Evolutionary conservation across 352 stramenopile species (phyloP).

Genomic region (Hyaloperonospora brassicae): DNA sequence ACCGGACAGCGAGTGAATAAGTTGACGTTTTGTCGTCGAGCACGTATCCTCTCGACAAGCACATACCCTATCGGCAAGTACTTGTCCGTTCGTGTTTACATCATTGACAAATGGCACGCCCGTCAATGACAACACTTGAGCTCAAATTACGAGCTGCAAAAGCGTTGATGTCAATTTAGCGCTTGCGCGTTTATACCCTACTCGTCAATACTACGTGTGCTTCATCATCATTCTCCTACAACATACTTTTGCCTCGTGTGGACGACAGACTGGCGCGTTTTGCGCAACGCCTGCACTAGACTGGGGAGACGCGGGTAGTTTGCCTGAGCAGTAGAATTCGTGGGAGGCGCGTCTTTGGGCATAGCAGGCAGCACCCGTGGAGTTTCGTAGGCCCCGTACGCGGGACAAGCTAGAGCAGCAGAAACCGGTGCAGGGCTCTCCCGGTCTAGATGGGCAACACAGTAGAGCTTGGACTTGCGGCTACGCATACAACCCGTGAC

Average conservation of each 20-base stretch:
- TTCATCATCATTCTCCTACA: background rate
- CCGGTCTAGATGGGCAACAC: conserved; percentile 46
- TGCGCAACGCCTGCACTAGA: conserved; percentile 36
- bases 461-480: conserved; percentile 58
- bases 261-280: conserved; percentile 26
- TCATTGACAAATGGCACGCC: too few relatives aligned
- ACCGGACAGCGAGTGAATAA: too few relatives aligned
- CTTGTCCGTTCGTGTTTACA: too few relatives aligned
- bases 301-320: conserved; percentile 30
- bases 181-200: too few relatives aligned
- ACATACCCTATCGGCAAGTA: too few relatives aligned
- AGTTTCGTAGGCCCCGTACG: conserved; percentile 13
- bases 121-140: too few relatives aligned
- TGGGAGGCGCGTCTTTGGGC: conserved; percentile 15
- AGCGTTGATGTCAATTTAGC: too few relatives aligned
- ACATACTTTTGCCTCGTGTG: conserved; percentile 16
- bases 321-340: conserved; percentile 7
- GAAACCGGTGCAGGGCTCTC: conserved; percentile 14
- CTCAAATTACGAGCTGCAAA: too few relatives aligned
- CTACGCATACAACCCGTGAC: conserved; percentile 49
- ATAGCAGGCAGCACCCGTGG: conserved; percentile 22
- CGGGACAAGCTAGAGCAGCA: conserved; percentile 1
- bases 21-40: too few relatives aligned
- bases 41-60: too few relatives aligned
- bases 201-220: too few relatives aligned